phyloP scores from a whole-genome alignment of 768 basidiomycete species.

The Mycena albidolilacea region DNA sequence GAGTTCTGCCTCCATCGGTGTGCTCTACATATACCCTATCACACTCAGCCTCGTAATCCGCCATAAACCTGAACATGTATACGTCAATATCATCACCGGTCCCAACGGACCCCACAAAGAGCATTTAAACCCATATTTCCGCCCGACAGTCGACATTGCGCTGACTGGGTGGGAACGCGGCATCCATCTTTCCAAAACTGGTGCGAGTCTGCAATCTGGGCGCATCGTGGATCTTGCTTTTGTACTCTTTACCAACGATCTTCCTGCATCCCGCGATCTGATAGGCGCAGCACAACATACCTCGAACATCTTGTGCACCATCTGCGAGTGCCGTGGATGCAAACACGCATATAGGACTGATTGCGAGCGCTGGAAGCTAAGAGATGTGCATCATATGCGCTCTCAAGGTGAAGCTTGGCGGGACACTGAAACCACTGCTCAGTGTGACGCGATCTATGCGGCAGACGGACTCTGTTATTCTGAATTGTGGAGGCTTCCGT shows the following conservation, averaged over 20 bases:
- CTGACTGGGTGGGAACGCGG: too few species aligned
- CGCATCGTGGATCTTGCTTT: slow-evolving; percentile 11
- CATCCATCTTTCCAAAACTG: too few species aligned
- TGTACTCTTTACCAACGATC: slow-evolving; percentile 44
- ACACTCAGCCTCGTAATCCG: slow-evolving; percentile 44
- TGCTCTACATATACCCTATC: slow-evolving; percentile 45
- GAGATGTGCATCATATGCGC: slow-evolving; percentile 24
- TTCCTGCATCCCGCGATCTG: slow-evolving; percentile 43
- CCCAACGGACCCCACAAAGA: slow-evolving; percentile 40
- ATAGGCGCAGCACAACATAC: slow-evolving; percentile 36
- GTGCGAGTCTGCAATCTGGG: too few species aligned
- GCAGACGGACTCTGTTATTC: slow-evolving; percentile 42
- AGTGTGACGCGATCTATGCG: slow-evolving; percentile 36
- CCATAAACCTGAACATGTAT: slow-evolving; percentile 48
- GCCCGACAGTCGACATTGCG: too few species aligned
- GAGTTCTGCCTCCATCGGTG: slow-evolving; percentile 38
- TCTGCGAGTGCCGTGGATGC: slow-evolving; percentile 42
- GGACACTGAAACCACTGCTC: slow-evolving; percentile 18
- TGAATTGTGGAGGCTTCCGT: slow-evolving; percentile 43
- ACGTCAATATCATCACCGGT: slow-evolving; percentile 43
- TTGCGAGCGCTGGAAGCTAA: slow-evolving; percentile 26
- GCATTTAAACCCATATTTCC: slow-evolving; percentile 37
- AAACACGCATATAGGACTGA: slow-evolving; percentile 19
- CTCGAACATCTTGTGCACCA: slow-evolving; percentile 44
- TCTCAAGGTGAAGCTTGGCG: slow-evolving; percentile 18